Conservation (phyloP, 2,329 filamentous ascomycete species). For the Talaromyces sp. region DNA sequence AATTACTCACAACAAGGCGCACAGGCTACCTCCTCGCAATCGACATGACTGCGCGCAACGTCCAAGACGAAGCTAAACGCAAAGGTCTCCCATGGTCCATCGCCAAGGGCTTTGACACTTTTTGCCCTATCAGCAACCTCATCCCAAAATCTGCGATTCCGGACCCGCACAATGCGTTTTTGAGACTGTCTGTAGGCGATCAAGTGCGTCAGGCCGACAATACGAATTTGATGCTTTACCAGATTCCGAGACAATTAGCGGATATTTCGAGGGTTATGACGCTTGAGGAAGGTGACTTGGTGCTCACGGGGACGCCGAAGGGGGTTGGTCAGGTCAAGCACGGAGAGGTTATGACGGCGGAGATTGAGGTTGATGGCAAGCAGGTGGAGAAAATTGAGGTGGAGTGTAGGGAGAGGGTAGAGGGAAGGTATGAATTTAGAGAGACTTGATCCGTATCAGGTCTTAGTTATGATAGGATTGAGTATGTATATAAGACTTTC, state of each 20-base stretch:
- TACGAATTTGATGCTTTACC: constrained; percentile 91
- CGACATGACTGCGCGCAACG: constrained; percentile 95
- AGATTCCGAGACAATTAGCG: constrained; percentile 78
- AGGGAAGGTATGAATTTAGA: constrained; percentile 70
- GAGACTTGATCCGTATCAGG: constrained; percentile 55
- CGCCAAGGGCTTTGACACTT: constrained; percentile 96
- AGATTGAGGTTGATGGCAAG: constrained; percentile 72
- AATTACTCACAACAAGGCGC: neutral
- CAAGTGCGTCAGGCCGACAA: constrained; percentile 76
- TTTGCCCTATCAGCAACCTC: constrained; percentile 77
- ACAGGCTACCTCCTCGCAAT: constrained; percentile 83
- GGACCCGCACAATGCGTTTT: constrained; percentile 81
- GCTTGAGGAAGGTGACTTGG: constrained; percentile 83
- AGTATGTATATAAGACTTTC: neutral
- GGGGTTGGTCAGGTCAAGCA: constrained; percentile 82
- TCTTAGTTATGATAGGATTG: neutral
- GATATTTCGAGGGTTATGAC: constrained; percentile 96
- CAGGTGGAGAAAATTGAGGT: constrained; percentile 83
- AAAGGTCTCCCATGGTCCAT: constrained; percentile 96
- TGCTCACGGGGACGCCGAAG: constrained; percentile 96
- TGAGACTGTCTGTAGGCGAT: constrained; percentile 81
- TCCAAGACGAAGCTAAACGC: constrained; percentile 94
- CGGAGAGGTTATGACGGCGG: constrained; percentile 83
- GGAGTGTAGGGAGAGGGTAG: constrained; percentile 68
- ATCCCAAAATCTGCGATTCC: constrained; percentile 77